These are phyloP conservation scores for Dactylis glomerata DNA, from an alignment of 176 grass and related monocot genomes.

Conservation along the genomic window DNA sequence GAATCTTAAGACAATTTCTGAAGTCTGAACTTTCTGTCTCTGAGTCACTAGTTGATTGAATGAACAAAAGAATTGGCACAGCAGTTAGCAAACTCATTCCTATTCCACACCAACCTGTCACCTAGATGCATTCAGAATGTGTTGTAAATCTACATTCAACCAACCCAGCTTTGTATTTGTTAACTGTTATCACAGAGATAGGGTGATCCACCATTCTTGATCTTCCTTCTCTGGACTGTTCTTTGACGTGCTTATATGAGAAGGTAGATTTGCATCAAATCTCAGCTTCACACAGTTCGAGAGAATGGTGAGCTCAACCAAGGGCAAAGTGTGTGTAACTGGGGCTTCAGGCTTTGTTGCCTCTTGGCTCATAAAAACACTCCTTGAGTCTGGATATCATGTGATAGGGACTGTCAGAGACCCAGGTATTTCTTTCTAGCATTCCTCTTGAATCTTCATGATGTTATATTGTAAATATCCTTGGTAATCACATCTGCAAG, in stretches of 20 bases:
- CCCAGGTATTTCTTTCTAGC: slow-evolving; percentile 36
- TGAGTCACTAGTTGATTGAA: background rate
- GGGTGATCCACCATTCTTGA: slow-evolving; percentile 24
- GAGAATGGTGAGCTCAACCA: slow-evolving; percentile 42
- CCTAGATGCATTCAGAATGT: slow-evolving; percentile 23
- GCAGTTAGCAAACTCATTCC: background rate
- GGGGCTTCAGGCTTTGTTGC: slow-evolving; percentile 78
- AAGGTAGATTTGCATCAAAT: background rate
- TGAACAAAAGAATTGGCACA: background rate
- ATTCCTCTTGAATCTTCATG: slow-evolving; percentile 15
- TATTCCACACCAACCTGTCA: slow-evolving; percentile 31
- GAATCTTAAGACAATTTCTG: background rate
- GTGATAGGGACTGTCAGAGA: slow-evolving; percentile 81
- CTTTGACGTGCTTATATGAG: slow-evolving; percentile 34
- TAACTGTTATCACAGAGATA: background rate
- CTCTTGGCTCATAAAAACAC: slow-evolving; percentile 75
- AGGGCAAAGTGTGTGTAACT: slow-evolving; percentile 80
- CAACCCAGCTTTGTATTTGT: slow-evolving; percentile 29
- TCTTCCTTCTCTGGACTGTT: slow-evolving; percentile 23
- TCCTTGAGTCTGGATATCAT: slow-evolving; percentile 71
- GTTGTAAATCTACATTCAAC: slow-evolving; percentile 28
- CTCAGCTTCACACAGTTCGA: slow-evolving; percentile 14
- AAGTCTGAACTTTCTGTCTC: background rate
- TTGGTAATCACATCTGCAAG: background rate
- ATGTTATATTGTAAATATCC: background rate